phyloP scores from a whole-genome alignment of 73 alveolate genomes.

The Halteria grandinella region DNA sequence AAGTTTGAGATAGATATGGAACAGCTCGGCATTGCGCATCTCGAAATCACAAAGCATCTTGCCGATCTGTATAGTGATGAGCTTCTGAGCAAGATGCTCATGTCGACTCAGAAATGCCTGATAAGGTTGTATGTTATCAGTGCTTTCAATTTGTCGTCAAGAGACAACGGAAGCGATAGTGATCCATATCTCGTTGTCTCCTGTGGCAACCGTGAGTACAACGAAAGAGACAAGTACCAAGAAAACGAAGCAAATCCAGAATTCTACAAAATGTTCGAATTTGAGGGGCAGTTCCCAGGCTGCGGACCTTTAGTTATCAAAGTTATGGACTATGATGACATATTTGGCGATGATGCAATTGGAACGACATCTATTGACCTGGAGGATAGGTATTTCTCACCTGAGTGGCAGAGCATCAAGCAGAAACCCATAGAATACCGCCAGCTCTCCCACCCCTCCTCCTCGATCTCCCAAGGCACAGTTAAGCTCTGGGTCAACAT shows the following conservation, averaged over 20 bases:
- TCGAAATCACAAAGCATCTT: constrained; percentile 41
- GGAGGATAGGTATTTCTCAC: constrained; percentile 96
- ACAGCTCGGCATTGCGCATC: constrained; percentile 37
- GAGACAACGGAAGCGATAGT: constrained; percentile 87
- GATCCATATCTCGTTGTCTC: constrained; percentile 95
- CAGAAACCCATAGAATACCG: constrained; percentile 96
- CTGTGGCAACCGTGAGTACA: constrained; percentile 79
- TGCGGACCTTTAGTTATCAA: constrained; percentile 86
- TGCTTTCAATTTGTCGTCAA: constrained; percentile 88
- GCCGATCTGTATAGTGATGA: constrained; percentile 43
- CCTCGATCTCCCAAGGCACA: constrained; percentile 88
- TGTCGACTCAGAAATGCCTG: constrained; percentile 69
- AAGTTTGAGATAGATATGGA: constrained; percentile 20
- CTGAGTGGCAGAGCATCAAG: constrained; percentile 89
- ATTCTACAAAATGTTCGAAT: constrained; percentile 86
- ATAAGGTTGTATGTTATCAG: constrained; percentile 88
- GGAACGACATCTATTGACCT: constrained; percentile 94
- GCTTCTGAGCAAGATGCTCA: constrained; percentile 61
- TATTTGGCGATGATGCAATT: constrained; percentile 93
- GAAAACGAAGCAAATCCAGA: constrained; percentile 90
- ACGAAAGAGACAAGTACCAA: constrained; percentile 76
- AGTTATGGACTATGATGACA: constrained; percentile 95
- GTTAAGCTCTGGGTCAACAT: constrained; percentile 95
- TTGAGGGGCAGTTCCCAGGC: constrained; percentile 94
- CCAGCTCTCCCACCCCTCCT: constrained; percentile 85